These are phyloP conservation scores for Nelumbo lutea DNA, from an alignment of 164 flowering plant species.

Conservation along the genomic window DNA sequence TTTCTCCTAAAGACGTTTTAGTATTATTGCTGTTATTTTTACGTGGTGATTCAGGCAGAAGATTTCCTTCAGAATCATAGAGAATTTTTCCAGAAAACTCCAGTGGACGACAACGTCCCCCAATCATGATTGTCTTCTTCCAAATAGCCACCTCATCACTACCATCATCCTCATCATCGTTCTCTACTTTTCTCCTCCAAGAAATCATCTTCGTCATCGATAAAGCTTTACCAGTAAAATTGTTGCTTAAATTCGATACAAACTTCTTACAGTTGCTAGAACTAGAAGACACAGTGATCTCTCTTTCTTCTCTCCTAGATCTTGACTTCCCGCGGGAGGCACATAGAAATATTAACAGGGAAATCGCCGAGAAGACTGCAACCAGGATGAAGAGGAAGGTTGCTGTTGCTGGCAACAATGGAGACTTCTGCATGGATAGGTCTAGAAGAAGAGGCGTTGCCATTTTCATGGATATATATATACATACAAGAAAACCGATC, in stretches of 20 bases:
- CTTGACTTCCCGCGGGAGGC: slow-evolving; percentile 17
- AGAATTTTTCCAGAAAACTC: slow-evolving; percentile 53
- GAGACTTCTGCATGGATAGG: not conserved
- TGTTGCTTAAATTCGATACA: slow-evolving; percentile 16
- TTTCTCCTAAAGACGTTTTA: no score
- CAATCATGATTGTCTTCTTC: slow-evolving; percentile 60
- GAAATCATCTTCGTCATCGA: slow-evolving; percentile 47
- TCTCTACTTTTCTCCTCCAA: slow-evolving; percentile 34
- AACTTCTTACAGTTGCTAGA: slow-evolving; percentile 6
- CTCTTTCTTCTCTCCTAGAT: slow-evolving; percentile 2
- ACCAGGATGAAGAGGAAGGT: slow-evolving; percentile 9
- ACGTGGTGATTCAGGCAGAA: slow-evolving; percentile 16
- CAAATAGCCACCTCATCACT: slow-evolving; percentile 36
- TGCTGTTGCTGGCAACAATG: not conserved
- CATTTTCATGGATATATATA: not conserved
- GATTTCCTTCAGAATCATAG: slow-evolving; percentile 53
- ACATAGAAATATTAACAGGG: slow-evolving; percentile 22
- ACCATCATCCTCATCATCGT: slow-evolving; percentile 11
- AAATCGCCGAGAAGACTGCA: slow-evolving; percentile 15
- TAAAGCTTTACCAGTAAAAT: slow-evolving; percentile 36
- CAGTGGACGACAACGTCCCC: slow-evolving; percentile 55
- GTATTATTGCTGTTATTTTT: not conserved
- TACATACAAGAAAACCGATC: not conserved
- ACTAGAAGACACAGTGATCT: not conserved
- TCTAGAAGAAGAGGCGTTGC: slow-evolving; percentile 9